Evolutionary conservation across 2,329 filamentous ascomycete genomes (phyloP).

Genomic region (Botrytis elliptica): DNA sequence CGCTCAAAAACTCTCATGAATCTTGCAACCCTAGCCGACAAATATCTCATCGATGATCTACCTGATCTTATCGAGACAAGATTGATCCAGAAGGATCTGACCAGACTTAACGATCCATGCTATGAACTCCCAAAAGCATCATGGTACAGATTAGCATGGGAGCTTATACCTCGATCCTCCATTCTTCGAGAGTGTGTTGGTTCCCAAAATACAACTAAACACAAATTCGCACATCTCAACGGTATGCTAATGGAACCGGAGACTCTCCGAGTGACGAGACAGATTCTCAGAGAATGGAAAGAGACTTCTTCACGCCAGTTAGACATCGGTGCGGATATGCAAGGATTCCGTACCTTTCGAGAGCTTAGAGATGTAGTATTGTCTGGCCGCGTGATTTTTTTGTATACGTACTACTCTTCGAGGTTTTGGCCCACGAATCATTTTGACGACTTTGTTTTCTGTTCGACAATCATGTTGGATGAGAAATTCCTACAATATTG

Average conservation of each 20-base stretch:
- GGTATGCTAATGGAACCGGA: background rate
- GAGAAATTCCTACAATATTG: background rate
- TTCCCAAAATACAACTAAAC: background rate
- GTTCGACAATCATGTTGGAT: background rate
- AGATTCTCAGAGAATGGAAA: background rate
- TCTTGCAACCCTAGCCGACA: background rate
- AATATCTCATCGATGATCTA: background rate
- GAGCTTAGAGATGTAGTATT: too few relatives aligned
- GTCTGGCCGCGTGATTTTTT: too few relatives aligned
- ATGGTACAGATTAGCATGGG: background rate
- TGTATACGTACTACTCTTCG: too few relatives aligned
- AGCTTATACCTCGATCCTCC: background rate
- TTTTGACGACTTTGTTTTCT: background rate
- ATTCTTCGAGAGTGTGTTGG: background rate
- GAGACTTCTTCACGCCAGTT: accelerated
- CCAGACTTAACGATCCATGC: background rate
- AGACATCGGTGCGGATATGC: too few relatives aligned
- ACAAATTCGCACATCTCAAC: background rate
- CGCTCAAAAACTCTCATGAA: background rate
- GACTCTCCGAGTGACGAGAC: background rate
- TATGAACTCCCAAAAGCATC: background rate
- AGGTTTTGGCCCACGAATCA: too few relatives aligned
- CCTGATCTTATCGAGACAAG: background rate
- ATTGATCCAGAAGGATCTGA: background rate
- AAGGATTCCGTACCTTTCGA: too few relatives aligned